Percentiles rank a stretch among this genome's conserved stretches.
Evolutionary conservation across 108 stramenopile species (phyloP).

Genomic region (Schizochytrium sp.): DNA sequence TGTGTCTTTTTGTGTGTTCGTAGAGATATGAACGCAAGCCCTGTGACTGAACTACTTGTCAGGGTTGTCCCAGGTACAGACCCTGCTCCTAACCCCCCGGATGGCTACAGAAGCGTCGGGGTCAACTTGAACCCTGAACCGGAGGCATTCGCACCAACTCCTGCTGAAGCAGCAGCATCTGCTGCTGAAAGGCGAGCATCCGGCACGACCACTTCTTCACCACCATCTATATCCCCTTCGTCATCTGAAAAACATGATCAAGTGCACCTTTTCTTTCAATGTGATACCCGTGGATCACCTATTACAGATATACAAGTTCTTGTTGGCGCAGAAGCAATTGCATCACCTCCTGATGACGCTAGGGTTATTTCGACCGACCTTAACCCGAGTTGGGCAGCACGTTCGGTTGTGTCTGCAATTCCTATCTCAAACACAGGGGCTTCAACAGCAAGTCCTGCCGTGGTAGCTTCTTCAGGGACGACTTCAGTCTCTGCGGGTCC

Average conservation of each 20-base stretch:
- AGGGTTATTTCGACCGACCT: conserved; percentile 36
- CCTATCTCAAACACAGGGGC: background rate
- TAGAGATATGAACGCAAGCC: background rate
- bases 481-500: background rate
- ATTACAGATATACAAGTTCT: conserved; percentile 37
- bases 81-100: background rate
- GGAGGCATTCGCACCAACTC: background rate
- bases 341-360: conserved; percentile 11
- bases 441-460: background rate
- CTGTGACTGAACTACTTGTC: conserved; percentile 22
- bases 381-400: conserved; percentile 35
- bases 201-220: too few species aligned
- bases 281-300: conserved; percentile 13
- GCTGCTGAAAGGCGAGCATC: background rate
- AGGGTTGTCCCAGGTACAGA: background rate
- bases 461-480: background rate
- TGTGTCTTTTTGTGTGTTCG: conserved; percentile 57
- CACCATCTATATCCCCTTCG: background rate
- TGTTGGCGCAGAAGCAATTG: conserved; percentile 8
- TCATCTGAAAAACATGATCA: background rate
- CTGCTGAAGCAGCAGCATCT: background rate
- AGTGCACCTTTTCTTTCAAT: conserved; percentile 33
- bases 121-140: conserved; percentile 49
- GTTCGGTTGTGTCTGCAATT: background rate
- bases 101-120: background rate